Conservation (phyloP, 1,284 basidiomycete genomes). For the Boletus mariae region DNA sequence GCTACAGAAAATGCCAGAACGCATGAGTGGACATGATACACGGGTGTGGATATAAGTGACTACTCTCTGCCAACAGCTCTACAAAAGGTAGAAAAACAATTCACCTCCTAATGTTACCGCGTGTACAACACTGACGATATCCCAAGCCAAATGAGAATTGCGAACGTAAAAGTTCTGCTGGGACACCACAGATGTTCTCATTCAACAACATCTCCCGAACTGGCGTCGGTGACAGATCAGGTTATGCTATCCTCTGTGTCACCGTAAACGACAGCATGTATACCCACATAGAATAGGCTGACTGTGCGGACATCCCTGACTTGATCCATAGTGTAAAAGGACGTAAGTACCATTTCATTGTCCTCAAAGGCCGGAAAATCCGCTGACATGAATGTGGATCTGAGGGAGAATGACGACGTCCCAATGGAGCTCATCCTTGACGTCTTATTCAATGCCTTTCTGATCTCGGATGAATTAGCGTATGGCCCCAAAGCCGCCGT, state of each 20-base stretch:
- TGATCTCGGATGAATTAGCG: neutral
- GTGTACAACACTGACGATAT: conserved; percentile 15
- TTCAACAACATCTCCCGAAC: conserved; percentile 52
- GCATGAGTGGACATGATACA: conserved; percentile 9
- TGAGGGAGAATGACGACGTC: neutral
- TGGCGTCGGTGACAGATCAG: conserved; percentile 40
- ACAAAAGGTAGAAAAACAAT: neutral
- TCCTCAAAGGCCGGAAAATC: neutral
- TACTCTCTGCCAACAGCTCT: neutral
- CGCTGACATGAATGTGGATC: neutral
- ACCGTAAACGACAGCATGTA: conserved; percentile 97
- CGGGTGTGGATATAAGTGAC: neutral
- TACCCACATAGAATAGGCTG: conserved; percentile 94
- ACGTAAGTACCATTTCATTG: neutral
- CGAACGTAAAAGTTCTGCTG: conserved; percentile 15
- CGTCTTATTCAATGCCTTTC: neutral
- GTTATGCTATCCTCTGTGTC: conserved; percentile 89
- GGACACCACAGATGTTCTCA: conserved; percentile 15
- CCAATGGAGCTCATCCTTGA: neutral
- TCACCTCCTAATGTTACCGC: neutral
- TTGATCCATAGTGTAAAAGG: conserved; percentile 36
- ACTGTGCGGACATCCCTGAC: conserved; percentile 89
- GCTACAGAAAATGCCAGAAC: conserved; percentile 7
- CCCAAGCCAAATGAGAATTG: conserved; percentile 10
- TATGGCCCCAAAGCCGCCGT: neutral